Evolutionary conservation across 164 flowering plant genomes (phyloP), one percentile per base, ranked within the genome.

Genomic region (Houttuynia cordata): DNA sequence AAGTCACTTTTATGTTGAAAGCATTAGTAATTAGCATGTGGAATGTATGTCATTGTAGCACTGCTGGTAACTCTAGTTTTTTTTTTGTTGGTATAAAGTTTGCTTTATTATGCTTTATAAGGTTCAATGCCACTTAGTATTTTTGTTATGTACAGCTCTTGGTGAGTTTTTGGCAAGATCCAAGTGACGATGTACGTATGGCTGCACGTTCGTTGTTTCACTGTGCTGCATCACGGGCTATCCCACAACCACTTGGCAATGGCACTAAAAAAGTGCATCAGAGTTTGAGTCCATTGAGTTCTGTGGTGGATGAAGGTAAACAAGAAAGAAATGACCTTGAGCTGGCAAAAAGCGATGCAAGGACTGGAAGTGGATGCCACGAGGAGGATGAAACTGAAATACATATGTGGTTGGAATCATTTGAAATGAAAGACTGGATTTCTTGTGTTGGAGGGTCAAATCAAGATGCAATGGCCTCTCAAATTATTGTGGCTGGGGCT

Each of bases 151-250:
- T 67, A 57, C 90, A 94, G 99, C 81, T 94, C 56, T 70, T 94
- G 79, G 95, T 81, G 67, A 85, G 89, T 69, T 94, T 88, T 65
- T 94, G 99, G 99, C 97, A 91, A 81, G 84, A 86, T 73, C 79
- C 83, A 80, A 81, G 84, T 75, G 96, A 88, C 64, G 97, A 91
- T 71, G 89, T 94, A 51, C 85, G 94, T 20, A 86, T 94, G 96
- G 95, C 99, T 73, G 96, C 99, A 57, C 94, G 99, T 53, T 80
- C 99, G 62, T 70, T 94, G 64, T 94, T 94, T 72, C 99, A 94
- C 63, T 94, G 97, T 81, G 93, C 97, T 75, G 96, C 97, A 65
- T 82, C 96, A 61, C 81, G 96, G 59, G 90, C 96, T 53, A 85
- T 91, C 68, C 99, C 99, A n/a, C 73, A 57, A 53, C 86, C 91